These are phyloP conservation scores for Cerioporus squamosus DNA, from an alignment of 1,284 basidiomycete species.

Conservation along the genomic window DNA sequence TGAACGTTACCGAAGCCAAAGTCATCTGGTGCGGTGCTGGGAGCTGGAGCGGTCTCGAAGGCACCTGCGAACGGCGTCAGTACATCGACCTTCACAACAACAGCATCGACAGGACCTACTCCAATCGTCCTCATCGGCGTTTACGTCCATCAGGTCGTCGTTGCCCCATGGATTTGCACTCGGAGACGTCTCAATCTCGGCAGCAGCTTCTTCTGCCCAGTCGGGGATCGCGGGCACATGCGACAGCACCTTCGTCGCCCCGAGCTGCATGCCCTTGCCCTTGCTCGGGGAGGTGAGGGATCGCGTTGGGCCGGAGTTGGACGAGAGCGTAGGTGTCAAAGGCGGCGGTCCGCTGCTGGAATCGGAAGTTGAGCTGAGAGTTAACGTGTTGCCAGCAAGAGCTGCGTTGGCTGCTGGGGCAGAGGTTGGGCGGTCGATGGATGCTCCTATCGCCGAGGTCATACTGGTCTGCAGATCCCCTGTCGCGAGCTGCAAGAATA, in stretches of 20 bases:
- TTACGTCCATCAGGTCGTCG: slow-evolving; percentile 88
- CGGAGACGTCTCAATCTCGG: slow-evolving; percentile 41
- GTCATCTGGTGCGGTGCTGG: slow-evolving; percentile 16
- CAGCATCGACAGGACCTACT: slow-evolving; percentile 68
- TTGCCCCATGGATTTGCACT: slow-evolving; percentile 66
- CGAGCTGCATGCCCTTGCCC: slow-evolving; percentile 72
- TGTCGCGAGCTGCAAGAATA: slow-evolving; percentile 60
- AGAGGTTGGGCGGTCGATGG: slow-evolving; percentile 35
- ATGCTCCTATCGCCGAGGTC: slow-evolving; percentile 31
- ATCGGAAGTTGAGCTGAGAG: slow-evolving; percentile 7
- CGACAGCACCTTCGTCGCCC: slow-evolving; percentile 51
- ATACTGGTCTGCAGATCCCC: slow-evolving; percentile 76
- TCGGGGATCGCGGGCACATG: slow-evolving; percentile 42
- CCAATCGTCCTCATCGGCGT: slow-evolving; percentile 93
- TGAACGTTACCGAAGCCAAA: slow-evolving; percentile 24
- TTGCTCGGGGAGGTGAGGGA: slow-evolving; percentile 33
- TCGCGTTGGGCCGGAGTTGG: slow-evolving; percentile 9
- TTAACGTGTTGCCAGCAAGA: slow-evolving; percentile 36
- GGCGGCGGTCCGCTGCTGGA: slow-evolving; percentile 19
- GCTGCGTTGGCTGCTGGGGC: slow-evolving; percentile 23
- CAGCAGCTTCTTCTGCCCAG: slow-evolving; percentile 60
- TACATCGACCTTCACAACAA: background rate
- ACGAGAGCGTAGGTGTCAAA: slow-evolving; percentile 27
- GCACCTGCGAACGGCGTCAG: slow-evolving; percentile 55
- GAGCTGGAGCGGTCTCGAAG: slow-evolving; percentile 75